Percentiles rank a stretch among this genome's conserved stretches.
These are phyloP conservation scores for Trichoderma semiorbis DNA, from an alignment of 2,329 filamentous ascomycete genomes.

Conservation along the genomic window DNA sequence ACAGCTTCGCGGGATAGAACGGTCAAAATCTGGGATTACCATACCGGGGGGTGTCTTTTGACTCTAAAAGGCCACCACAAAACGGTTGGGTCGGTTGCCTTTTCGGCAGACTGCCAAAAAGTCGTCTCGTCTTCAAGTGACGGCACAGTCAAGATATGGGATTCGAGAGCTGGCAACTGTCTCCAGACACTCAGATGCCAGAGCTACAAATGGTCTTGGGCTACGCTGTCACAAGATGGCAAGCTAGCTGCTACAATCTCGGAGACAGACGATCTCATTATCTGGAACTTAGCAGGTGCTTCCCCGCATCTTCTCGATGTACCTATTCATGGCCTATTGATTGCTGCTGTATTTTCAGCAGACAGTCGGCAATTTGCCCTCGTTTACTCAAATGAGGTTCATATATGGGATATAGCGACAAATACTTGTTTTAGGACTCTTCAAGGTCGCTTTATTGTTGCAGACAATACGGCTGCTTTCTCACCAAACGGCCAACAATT, in stretches of 20 bases:
- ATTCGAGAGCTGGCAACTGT: background rate
- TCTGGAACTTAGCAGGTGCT: background rate
- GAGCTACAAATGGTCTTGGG: background rate
- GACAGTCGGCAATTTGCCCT: background rate
- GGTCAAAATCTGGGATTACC: background rate
- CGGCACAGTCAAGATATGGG: constrained; percentile 14
- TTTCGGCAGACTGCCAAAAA: background rate
- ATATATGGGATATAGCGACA: background rate
- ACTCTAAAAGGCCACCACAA: constrained; percentile 12
- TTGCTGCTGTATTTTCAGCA: background rate
- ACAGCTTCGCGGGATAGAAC: background rate
- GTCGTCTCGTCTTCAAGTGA: background rate
- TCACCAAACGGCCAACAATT: background rate
- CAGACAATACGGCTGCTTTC: background rate
- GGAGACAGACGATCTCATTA: background rate
- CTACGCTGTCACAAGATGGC: background rate
- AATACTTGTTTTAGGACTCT: background rate
- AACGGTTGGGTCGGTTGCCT: background rate
- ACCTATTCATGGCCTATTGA: background rate
- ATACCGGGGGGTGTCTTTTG: background rate
- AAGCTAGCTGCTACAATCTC: background rate
- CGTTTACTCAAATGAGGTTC: background rate
- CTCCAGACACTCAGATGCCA: background rate
- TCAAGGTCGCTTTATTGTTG: background rate
- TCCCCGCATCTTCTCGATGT: background rate